A percentile compares a stretch with the other conserved stretches of the same genome.
phyloP scores from a whole-genome alignment of 495 filamentous ascomycete species.

The Jackrogersella multiformis region DNA sequence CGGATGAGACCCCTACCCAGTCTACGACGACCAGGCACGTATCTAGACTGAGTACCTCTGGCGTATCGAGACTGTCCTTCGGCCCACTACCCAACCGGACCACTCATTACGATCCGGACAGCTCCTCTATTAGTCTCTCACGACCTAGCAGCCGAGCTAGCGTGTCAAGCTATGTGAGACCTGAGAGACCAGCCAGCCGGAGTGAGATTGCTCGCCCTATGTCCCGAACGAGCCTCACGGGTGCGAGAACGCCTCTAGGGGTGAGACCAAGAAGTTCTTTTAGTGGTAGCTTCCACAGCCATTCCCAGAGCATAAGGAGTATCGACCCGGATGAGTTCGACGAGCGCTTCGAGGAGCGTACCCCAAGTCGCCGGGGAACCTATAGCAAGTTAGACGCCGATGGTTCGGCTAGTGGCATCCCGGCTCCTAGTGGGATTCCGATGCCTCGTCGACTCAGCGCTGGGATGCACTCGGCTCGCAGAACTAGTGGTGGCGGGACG shows the following conservation, averaged over 20 bases:
- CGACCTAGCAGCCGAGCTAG: constrained; percentile 72
- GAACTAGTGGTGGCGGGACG: constrained; percentile 58
- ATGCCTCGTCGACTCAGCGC: constrained; percentile 64
- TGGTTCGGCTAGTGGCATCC: constrained; percentile 52
- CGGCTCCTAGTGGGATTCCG: constrained; percentile 55
- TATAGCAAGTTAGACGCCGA: constrained; percentile 62
- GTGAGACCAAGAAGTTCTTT: constrained; percentile 65
- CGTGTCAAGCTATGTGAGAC: constrained; percentile 60
- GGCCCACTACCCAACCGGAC: constrained; percentile 59
- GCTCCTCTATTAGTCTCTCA: constrained; percentile 52
- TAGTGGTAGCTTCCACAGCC: constrained; percentile 63
- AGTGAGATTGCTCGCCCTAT: constrained; percentile 68
- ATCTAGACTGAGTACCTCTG: constrained; percentile 61
- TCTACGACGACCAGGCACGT: constrained; percentile 59
- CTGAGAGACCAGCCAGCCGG: constrained; percentile 60
- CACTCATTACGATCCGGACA: constrained; percentile 47
- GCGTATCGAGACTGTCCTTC: constrained; percentile 63
- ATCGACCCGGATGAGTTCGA: constrained; percentile 54
- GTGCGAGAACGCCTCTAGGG: constrained; percentile 71
- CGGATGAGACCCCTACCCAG: constrained; percentile 51
- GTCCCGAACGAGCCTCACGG: constrained; percentile 65
- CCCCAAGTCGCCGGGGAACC: constrained; percentile 62
- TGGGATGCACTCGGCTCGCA: constrained; percentile 52
- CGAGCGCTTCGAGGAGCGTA: constrained; percentile 55
- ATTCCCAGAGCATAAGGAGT: constrained; percentile 59